Conservation (phyloP, 768 basidiomycete species). For the Calocera cornea region DNA sequence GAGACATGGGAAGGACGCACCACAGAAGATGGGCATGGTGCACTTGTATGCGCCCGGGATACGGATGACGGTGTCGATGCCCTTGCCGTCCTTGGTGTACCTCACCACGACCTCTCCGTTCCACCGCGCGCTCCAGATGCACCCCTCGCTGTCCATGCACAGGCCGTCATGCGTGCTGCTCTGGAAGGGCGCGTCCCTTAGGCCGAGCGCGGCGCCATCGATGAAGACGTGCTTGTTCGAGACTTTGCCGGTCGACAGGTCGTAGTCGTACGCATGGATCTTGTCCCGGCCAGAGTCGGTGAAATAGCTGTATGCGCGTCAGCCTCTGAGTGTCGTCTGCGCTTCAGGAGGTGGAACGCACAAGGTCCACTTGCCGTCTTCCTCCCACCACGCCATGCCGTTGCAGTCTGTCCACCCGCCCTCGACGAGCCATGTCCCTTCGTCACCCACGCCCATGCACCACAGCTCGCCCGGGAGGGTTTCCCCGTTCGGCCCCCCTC, state of each 20-base stretch:
- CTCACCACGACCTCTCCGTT: constrained; percentile 47
- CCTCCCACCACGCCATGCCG: not conserved
- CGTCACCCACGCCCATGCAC: not conserved
- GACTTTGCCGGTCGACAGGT: constrained; percentile 37
- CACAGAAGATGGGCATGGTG: constrained; percentile 59
- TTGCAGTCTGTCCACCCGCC: not conserved
- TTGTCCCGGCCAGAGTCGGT: constrained; percentile 53
- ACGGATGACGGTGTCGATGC: constrained; percentile 39
- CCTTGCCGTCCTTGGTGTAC: constrained; percentile 37
- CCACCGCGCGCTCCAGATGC: constrained; percentile 62
- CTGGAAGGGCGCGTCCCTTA: constrained; percentile 15
- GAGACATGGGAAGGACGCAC: constrained; percentile 21
- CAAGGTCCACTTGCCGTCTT: not conserved
- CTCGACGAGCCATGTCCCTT: not conserved
- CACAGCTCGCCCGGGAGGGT: not conserved
- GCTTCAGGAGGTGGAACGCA: not conserved
- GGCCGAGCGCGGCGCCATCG: constrained; percentile 41
- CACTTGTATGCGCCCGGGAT: constrained; percentile 52
- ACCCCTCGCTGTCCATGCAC: constrained; percentile 49
- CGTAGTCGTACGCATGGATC: constrained; percentile 56
- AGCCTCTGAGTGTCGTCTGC: no score
- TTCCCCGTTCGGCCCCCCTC: not conserved
- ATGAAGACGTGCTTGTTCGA: constrained; percentile 44
- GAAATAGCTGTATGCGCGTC: constrained; percentile 40
- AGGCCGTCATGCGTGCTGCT: constrained; percentile 36